These are phyloP conservation scores for Parmales sp. DNA, from an alignment of 108 stramenopile species.

Conservation along the genomic window DNA sequence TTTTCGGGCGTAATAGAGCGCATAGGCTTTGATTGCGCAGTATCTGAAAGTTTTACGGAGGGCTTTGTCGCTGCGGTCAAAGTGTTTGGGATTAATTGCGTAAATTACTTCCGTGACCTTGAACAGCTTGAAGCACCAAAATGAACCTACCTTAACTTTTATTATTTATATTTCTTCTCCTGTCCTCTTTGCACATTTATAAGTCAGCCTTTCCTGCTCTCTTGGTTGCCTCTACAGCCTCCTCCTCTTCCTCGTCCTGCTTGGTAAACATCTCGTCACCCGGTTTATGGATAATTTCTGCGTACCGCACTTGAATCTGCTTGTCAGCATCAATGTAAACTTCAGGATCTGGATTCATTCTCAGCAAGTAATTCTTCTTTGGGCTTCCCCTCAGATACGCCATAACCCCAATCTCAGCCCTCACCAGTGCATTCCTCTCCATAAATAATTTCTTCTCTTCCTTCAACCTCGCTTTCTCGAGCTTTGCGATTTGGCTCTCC, in stretches of 20 bases:
- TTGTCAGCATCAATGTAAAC: not conserved
- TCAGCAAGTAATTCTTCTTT: constrained; percentile 3
- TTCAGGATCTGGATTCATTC: not conserved
- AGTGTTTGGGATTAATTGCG: too few species aligned
- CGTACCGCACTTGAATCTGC: not conserved
- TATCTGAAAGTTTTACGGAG: too few species aligned
- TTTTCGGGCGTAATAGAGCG: too few species aligned
- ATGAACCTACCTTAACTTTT: too few species aligned
- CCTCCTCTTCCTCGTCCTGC: not conserved
- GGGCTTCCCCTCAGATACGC: not conserved
- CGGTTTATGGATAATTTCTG: not conserved
- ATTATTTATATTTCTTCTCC: too few species aligned
- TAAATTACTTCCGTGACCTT: too few species aligned
- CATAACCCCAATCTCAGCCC: not conserved
- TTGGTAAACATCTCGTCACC: not conserved
- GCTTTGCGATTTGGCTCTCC: not conserved
- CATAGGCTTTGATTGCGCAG: too few species aligned
- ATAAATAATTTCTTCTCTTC: not conserved
- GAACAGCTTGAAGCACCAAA: too few species aligned
- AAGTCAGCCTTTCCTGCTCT: too few species aligned
- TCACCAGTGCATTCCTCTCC: not conserved
- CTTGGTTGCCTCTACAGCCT: too few species aligned
- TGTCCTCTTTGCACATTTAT: too few species aligned
- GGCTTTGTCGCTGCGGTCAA: too few species aligned
- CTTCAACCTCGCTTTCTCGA: not conserved